phyloP scores from a whole-genome alignment of 305 asterid genomes.

The Fraxinus dipetala region DNA sequence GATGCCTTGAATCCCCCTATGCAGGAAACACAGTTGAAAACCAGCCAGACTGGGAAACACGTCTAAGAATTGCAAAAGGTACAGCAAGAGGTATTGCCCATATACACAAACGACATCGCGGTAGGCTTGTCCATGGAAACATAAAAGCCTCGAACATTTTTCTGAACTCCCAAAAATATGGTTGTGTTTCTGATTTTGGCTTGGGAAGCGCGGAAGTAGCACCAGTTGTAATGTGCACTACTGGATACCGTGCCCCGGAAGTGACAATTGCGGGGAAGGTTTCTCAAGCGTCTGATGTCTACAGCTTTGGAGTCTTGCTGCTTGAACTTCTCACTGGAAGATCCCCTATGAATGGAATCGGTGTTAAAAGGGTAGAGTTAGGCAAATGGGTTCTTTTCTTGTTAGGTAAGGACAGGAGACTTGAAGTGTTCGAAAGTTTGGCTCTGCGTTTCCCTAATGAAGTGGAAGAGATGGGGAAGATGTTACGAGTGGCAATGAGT shows the following conservation, averaged over 20 bases:
- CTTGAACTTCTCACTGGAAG: background rate
- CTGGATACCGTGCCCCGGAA: background rate
- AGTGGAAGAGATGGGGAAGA: background rate
- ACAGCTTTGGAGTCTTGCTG: background rate
- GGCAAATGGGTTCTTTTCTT: background rate
- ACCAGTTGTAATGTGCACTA: background rate
- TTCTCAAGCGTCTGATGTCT: background rate
- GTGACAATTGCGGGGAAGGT: background rate
- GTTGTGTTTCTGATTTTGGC: slow-evolving; percentile 21
- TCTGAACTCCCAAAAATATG: slow-evolving; percentile 16
- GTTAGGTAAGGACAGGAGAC: background rate
- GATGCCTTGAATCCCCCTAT: background rate
- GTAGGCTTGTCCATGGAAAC: slow-evolving; percentile 23
- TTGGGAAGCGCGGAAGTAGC: background rate
- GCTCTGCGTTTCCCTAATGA: background rate
- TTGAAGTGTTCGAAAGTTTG: background rate
- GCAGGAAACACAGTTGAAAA: background rate
- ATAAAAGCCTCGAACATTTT: slow-evolving; percentile 24
- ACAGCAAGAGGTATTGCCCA: slow-evolving; percentile 21
- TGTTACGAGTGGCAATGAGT: background rate
- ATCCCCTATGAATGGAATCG: background rate
- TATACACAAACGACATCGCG: slow-evolving; percentile 2
- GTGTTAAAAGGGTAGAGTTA: background rate
- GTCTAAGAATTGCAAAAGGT: slow-evolving; percentile 10
- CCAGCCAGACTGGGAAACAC: background rate